Evolutionary conservation across 2,329 filamentous ascomycete species (phyloP).

Genomic region (Diplodia scrobiculata): DNA sequence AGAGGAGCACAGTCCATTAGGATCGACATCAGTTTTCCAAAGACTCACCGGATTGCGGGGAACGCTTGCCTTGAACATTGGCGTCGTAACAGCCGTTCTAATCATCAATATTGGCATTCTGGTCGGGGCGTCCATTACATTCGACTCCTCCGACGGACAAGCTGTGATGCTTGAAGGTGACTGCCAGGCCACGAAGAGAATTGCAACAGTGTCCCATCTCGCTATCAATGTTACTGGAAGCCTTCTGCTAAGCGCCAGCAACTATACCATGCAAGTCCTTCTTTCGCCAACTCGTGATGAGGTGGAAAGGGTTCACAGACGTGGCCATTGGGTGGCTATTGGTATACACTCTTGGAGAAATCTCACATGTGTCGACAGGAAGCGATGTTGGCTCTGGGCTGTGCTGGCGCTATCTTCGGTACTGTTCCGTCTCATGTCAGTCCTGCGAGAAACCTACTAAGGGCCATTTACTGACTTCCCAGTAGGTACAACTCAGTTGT

Average conservation of each 20-base stretch:
- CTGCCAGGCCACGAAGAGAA: not conserved
- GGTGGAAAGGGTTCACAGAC: constrained; percentile 50
- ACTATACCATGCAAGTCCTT: constrained; percentile 55
- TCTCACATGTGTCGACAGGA: constrained; percentile 34
- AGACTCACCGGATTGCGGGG: not conserved
- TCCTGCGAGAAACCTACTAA: too few species aligned
- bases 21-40: too few species aligned
- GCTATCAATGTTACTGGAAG: constrained; percentile 52
- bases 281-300: constrained; percentile 52
- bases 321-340: constrained; percentile 48
- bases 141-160: not conserved
- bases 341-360: constrained; percentile 48
- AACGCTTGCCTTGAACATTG: not conserved
- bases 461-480: not conserved
- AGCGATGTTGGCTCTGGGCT: constrained; percentile 34
- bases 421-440: constrained; percentile 40
- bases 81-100: not conserved
- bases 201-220: constrained; percentile 43
- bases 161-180: not conserved
- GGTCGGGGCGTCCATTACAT: not conserved
- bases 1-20: too few species aligned
- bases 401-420: constrained; percentile 36
- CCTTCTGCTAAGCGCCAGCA: constrained; percentile 49
- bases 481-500: not conserved
- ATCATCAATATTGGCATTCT: not conserved